Evolutionary conservation across 352 stramenopile species (phyloP).

Genomic region (Phytophthora fragariaefolia): DNA sequence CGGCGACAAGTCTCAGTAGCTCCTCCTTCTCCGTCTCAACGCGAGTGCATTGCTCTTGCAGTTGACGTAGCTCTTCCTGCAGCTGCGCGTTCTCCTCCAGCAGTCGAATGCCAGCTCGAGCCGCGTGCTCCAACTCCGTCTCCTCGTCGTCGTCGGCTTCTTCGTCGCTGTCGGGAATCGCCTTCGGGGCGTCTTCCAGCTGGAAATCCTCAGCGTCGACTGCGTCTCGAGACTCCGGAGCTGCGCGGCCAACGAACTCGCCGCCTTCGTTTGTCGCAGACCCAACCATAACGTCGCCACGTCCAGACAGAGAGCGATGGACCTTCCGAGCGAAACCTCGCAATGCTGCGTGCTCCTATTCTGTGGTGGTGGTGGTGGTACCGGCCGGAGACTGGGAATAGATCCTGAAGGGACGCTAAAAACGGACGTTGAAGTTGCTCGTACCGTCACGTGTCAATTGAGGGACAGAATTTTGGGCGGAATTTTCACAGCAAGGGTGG

Average conservation of each 20-base stretch:
- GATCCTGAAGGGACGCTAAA: constrained; percentile 23
- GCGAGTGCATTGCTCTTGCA: constrained; percentile 52
- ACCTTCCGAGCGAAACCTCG: constrained; percentile 23
- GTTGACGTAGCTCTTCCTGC: constrained; percentile 55
- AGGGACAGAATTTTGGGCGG: not conserved
- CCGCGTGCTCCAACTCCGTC: constrained; percentile 61
- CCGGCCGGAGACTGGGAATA: not conserved
- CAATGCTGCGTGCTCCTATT: constrained; percentile 2
- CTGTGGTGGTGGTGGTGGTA: not conserved
- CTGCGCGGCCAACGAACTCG: not conserved
- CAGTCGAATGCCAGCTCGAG: constrained; percentile 69
- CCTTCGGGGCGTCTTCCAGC: constrained; percentile 24
- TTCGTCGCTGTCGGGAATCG: constrained; percentile 26
- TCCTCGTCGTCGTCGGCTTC: constrained; percentile 40
- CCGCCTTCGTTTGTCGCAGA: constrained; percentile 4
- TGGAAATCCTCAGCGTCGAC: constrained; percentile 19
- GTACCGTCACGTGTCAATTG: constrained; percentile 17
- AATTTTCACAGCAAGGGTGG: not conserved
- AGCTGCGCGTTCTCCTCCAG: constrained; percentile 78
- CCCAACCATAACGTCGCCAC: constrained; percentile 10
- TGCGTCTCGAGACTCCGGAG: constrained; percentile 3
- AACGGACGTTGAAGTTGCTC: constrained; percentile 24
- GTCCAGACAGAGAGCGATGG: not conserved
- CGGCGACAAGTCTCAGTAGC: constrained; percentile 44
- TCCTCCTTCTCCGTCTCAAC: constrained; percentile 46